Evolutionary conservation across 768 basidiomycete species (phyloP).

Genomic region (Podaxis mareebaensis): DNA sequence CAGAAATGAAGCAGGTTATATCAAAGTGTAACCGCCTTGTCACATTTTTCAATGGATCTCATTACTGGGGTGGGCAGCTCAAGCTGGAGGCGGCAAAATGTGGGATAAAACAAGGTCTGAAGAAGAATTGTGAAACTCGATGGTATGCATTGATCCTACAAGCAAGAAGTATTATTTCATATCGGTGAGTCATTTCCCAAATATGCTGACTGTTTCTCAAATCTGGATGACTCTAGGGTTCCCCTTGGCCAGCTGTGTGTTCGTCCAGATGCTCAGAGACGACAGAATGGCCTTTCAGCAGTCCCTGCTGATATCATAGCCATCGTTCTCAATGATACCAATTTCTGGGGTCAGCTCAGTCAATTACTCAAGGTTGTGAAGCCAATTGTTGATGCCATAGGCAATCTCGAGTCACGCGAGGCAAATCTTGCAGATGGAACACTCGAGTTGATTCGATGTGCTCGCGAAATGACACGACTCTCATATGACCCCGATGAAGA

Average conservation of each 20-base stretch:
- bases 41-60: constrained; percentile 32
- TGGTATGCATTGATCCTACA: constrained; percentile 28
- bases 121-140: constrained; percentile 27
- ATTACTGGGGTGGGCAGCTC: constrained; percentile 36
- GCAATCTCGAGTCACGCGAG: constrained; percentile 27
- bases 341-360: constrained; percentile 24
- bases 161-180: constrained; percentile 21
- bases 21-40: constrained; percentile 25
- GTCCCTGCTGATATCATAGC: constrained; percentile 24
- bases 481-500: no score
- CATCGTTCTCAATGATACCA: constrained; percentile 22
- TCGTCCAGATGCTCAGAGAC: constrained; percentile 14
- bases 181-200: constrained; percentile 1
- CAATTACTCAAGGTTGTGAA: constrained; percentile 31
- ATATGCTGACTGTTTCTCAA: neutral
- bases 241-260: constrained; percentile 13
- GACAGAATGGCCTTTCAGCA: constrained; percentile 21
- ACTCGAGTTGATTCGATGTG: no score
- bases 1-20: constrained; percentile 23
- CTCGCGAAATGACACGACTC: no score
- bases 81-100: constrained; percentile 13
- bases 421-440: no score
- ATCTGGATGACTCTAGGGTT: neutral
- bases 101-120: constrained; percentile 21
- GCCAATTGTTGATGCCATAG: constrained; percentile 34